phyloP scores from a whole-genome alignment of 164 flowering plant genomes.

The Aristolochia fimbriata region DNA sequence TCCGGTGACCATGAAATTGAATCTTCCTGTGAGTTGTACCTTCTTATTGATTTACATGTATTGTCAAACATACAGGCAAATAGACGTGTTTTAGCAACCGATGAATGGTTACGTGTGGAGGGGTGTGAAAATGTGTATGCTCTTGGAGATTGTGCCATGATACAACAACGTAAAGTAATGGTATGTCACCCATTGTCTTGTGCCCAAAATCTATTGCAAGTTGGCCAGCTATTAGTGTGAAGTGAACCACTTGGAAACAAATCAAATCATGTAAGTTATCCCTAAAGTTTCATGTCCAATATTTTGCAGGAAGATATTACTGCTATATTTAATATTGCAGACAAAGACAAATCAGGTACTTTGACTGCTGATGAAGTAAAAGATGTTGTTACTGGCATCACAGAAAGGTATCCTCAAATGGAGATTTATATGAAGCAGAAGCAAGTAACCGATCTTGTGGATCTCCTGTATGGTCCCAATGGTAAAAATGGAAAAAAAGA shows the following conservation, averaged over 20 bases:
- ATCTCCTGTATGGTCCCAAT: slow-evolving; percentile 48
- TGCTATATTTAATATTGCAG: slow-evolving; percentile 70
- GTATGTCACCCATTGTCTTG: slow-evolving; percentile 21
- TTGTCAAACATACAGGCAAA: slow-evolving; percentile 28
- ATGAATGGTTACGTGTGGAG: slow-evolving; percentile 94
- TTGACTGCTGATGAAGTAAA: slow-evolving; percentile 70
- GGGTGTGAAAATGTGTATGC: slow-evolving; percentile 65
- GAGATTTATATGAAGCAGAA: slow-evolving; percentile 66
- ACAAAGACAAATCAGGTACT: slow-evolving; percentile 87
- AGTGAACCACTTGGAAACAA: too few relatives aligned
- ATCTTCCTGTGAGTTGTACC: background rate
- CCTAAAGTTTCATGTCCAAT: background rate
- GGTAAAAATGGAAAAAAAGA: slow-evolving; percentile 40
- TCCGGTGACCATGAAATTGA: background rate
- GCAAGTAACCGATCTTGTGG: slow-evolving; percentile 40
- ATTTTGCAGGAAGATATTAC: slow-evolving; percentile 66
- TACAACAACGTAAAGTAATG: slow-evolving; percentile 92
- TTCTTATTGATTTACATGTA: background rate
- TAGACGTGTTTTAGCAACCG: slow-evolving; percentile 83
- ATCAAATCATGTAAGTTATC: too few relatives aligned
- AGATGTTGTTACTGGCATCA: slow-evolving; percentile 58
- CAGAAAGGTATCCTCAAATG: slow-evolving; percentile 83
- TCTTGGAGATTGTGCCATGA: slow-evolving; percentile 87
- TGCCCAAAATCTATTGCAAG: background rate
- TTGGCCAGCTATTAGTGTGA: too few relatives aligned